phyloP scores from a whole-genome alignment of 2,329 filamentous ascomycete species.

The Pseudogymnoascus sp. region DNA sequence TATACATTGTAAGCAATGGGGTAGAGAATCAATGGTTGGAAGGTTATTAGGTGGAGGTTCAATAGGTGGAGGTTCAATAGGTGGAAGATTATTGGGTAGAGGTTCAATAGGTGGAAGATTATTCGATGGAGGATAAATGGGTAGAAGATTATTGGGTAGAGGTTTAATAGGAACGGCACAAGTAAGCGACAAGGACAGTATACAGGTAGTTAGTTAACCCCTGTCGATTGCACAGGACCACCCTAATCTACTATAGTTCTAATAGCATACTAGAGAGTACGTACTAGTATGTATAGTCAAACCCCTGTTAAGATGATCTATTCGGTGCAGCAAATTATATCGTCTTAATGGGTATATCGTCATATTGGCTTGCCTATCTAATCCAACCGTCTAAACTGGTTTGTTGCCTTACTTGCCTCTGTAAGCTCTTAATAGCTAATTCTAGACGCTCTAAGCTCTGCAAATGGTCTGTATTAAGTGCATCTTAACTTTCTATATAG shows the following conservation, averaged over 20 bases:
- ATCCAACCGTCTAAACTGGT: too few species aligned
- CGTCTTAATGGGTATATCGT: too few species aligned
- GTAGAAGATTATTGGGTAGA: neutral
- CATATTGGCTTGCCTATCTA: too few species aligned
- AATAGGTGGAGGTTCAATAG: neutral
- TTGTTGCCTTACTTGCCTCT: too few species aligned
- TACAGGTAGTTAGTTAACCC: neutral
- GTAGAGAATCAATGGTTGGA: neutral
- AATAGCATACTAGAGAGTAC: neutral
- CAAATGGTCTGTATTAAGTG: too few species aligned
- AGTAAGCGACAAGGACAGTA: neutral
- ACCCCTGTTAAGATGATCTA: neutral
- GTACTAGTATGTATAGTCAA: neutral
- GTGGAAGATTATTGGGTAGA: neutral
- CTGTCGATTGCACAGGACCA: neutral
- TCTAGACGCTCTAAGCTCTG: too few species aligned
- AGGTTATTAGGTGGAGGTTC: neutral
- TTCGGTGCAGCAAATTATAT: too few species aligned
- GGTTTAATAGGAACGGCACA: neutral
- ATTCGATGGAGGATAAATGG: neutral
- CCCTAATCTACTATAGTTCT: neutral
- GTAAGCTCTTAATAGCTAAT: too few species aligned
- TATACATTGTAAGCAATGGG: neutral
- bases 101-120: neutral
- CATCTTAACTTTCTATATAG: too few species aligned